Percentiles rank a stretch among this genome's conserved stretches.
Evolutionary conservation across 371 early-diverging fungal species (phyloP).

Genomic region (Syncephalis plumigaleata): DNA sequence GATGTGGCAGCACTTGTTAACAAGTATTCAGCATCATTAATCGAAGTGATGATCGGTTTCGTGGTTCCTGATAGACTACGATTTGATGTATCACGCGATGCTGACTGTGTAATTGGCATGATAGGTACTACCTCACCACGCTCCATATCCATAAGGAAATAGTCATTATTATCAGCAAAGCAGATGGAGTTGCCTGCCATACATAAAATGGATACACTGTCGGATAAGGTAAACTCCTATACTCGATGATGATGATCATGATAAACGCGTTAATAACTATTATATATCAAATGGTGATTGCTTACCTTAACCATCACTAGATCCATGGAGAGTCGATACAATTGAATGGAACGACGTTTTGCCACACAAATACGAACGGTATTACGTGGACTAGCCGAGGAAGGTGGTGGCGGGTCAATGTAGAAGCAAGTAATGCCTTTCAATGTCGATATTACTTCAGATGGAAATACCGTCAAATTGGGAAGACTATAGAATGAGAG

Average conservation of each 20-base stretch:
- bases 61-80: slow-evolving; percentile 19
- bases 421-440: background rate
- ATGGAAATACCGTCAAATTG: background rate
- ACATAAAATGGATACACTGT: slow-evolving; percentile 35
- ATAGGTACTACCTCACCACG: slow-evolving; percentile 26
- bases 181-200: slow-evolving; percentile 32
- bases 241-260: background rate
- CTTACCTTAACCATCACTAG: slow-evolving; percentile 13
- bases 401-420: background rate
- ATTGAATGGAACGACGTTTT: slow-evolving; percentile 36
- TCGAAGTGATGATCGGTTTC: slow-evolving; percentile 38
- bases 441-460: background rate
- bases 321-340: slow-evolving; percentile 21
- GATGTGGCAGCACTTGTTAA: slow-evolving; percentile 37
- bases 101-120: slow-evolving; percentile 32
- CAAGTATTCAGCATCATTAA: slow-evolving; percentile 49
- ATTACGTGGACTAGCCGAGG: background rate
- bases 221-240: slow-evolving; percentile 43
- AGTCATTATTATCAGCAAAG: slow-evolving; percentile 40
- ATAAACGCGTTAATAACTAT: background rate
- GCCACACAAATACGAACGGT: slow-evolving; percentile 22
- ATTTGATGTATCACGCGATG: slow-evolving; percentile 14
- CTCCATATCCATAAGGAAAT: slow-evolving; percentile 39
- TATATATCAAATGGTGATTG: background rate
- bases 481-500: background rate